phyloP scores from a whole-genome alignment of 495 filamentous ascomycete genomes.

The Glutinoglossum americanum region DNA sequence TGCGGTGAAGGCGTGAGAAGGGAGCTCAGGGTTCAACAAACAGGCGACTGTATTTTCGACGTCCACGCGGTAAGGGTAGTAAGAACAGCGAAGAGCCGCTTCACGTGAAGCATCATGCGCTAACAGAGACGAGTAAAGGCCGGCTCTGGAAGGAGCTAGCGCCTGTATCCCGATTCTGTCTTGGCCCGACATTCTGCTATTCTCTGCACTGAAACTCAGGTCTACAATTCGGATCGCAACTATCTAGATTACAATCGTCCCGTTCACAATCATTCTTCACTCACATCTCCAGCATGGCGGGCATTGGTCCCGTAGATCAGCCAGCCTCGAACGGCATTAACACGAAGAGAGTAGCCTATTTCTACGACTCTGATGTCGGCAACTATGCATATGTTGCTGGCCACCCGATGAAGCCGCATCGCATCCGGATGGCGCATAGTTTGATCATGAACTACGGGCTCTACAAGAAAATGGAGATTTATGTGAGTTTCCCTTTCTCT shows the following conservation, averaged over 20 bases:
- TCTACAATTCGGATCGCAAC: no score
- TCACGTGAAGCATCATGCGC: background rate
- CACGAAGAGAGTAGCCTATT: conserved; percentile 75
- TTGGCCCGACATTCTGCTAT: no score
- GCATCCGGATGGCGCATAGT: conserved; percentile 89
- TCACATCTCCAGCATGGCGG: conserved; percentile 9
- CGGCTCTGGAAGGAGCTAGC: no score
- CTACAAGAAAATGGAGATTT: conserved; percentile 98
- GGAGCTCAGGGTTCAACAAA: background rate
- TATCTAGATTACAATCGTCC: background rate
- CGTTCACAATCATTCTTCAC: background rate
- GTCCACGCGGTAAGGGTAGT: background rate
- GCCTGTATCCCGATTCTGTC: no score
- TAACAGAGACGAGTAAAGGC: background rate
- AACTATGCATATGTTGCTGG: conserved; percentile 96
- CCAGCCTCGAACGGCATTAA: conserved; percentile 26
- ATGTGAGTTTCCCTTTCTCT: conserved; percentile 35
- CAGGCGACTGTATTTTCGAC: background rate
- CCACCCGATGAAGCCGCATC: conserved; percentile 98
- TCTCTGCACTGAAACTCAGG: no score
- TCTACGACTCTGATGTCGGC: conserved; percentile 93
- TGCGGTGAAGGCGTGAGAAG: background rate
- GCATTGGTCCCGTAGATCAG: conserved; percentile 31
- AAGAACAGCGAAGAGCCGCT: background rate
- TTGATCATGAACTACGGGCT: conserved; percentile 98